Base-by-base conservation (phyloP, 768 basidiomycete genomes). In the Mycena polygramma region DNA sequence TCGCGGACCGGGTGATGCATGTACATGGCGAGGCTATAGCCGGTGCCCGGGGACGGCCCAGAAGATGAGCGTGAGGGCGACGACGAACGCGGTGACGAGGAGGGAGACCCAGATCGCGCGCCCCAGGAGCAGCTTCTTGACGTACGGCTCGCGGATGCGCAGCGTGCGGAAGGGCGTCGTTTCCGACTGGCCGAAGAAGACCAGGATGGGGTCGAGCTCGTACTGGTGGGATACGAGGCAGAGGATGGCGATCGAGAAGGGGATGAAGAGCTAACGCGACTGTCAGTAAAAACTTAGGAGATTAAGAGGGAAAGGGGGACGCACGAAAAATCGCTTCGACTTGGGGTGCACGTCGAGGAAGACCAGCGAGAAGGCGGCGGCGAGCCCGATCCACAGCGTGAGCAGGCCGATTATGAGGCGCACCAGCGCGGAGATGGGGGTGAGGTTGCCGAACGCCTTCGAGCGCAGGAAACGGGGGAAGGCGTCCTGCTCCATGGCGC, bases 391-490 rank as follows among this genome's bases (percentile, higher is more conserved):
- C 97, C 98, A 99, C 15, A 99, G 89, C 51, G 90, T 85, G 71
- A 98, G 83, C 45, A 99, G 83, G 0, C 98, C 98, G 4, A 89
- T 82, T 65, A 96, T 89, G 66, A 99, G 90, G 66, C 97, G 87
- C 20, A 96, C 91, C 61, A 98, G 88, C 0, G 94, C 91, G 24
- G 94, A 94, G 73, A 98, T 87, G 20, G 97, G 96, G 2, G 98
- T 98, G 62, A 99, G 83, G 80, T 99, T 99, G 36, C 96, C 95
- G 77, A 98, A 99, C n/a, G 97, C 97, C 83, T 99, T 99, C 2
- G 95, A 92, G 68, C 98, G 88, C 57, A 99, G 85, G 87, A 99
- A 99, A 7, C 97, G 89, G 51, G 94, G 95, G 83, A 94, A 96
- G 20, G 94, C 95, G 73, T 96, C 94, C 81, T 97, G 95, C 76